Evolutionary conservation across 2,329 filamentous ascomycete genomes (phyloP).

Genomic region (Dactylellina cionopaga): DNA sequence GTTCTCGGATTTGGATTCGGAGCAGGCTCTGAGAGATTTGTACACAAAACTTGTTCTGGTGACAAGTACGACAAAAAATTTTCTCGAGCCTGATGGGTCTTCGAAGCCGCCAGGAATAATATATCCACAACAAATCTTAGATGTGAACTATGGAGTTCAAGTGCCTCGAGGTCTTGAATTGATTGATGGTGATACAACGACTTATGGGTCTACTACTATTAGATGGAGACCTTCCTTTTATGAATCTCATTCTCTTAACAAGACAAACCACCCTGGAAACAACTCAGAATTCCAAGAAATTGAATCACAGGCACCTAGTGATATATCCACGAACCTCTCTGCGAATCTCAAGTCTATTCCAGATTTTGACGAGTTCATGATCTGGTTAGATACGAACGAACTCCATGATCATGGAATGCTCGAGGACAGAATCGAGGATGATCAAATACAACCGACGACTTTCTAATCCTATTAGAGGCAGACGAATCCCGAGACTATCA

Average conservation of each 20-base stretch:
- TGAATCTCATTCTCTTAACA: neutral
- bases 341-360: neutral
- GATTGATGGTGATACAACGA: neutral
- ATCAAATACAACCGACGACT: too few relatives aligned
- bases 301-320: neutral
- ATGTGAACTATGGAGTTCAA: neutral
- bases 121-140: neutral
- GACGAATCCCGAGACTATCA: too few relatives aligned
- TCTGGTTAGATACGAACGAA: neutral
- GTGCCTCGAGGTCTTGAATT: neutral
- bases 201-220: neutral
- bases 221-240: neutral
- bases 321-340: neutral
- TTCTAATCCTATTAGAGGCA: too few relatives aligned
- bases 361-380: constrained; percentile 1
- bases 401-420: neutral
- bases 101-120: neutral
- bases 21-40: neutral
- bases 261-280: neutral
- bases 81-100: neutral
- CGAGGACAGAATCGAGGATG: neutral
- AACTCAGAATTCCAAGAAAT: neutral
- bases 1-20: neutral
- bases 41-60: neutral
- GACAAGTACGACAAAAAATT: neutral